These are phyloP conservation scores for Dioscorea cayenensis DNA, from an alignment of 116 monocot genomes.

Conservation along the genomic window DNA sequence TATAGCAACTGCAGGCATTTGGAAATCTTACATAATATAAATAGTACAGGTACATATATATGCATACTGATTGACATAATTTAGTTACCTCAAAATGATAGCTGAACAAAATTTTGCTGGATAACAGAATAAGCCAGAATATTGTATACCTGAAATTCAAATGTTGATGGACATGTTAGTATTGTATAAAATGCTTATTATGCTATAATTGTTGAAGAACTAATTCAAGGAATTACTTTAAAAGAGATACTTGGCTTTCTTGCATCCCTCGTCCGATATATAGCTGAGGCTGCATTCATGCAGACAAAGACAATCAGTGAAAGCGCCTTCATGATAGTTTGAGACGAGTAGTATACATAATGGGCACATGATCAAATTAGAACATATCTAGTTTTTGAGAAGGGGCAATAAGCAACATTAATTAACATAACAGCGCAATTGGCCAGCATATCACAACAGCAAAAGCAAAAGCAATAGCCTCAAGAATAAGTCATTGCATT, in stretches of 20 bases:
- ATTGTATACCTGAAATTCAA: constrained; percentile 53
- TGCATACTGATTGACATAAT: not conserved
- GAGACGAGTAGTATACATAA: not conserved
- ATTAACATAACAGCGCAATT: too few relatives aligned
- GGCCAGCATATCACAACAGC: too few relatives aligned
- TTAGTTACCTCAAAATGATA: constrained; percentile 73
- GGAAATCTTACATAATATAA: not conserved
- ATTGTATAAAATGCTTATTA: constrained; percentile 2
- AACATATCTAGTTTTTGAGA: too few relatives aligned
- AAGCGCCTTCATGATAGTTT: not conserved
- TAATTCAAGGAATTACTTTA: constrained; percentile 47
- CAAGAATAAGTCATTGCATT: not conserved
- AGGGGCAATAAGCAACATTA: too few relatives aligned
- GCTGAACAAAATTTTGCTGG: constrained; percentile 75
- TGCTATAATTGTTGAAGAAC: not conserved
- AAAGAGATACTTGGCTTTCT: constrained; percentile 46
- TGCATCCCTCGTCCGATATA: constrained; percentile 80
- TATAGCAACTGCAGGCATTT: not conserved
- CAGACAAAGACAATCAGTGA: not conserved
- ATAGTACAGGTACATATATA: not conserved
- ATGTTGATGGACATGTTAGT: constrained; percentile 3
- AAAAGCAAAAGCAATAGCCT: too few relatives aligned
- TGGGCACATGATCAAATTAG: too few relatives aligned
- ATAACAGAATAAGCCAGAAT: constrained; percentile 66
- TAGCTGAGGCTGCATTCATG: constrained; percentile 35